These are phyloP conservation scores for Rhodofomes roseus DNA, from an alignment of 1,284 basidiomycete species.

Conservation along the genomic window DNA sequence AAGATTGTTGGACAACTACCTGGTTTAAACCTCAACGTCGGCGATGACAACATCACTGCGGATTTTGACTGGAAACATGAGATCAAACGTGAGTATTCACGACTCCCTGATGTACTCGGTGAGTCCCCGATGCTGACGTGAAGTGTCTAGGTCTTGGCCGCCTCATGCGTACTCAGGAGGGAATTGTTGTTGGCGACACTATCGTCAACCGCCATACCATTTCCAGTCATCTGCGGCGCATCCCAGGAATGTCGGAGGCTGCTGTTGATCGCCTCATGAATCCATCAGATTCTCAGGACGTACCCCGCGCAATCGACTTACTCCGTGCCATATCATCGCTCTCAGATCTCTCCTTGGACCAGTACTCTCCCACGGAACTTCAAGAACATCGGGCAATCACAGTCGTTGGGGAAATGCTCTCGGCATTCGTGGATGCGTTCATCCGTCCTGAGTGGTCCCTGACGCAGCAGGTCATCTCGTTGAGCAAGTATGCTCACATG, in stretches of 20 bases:
- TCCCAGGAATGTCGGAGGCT: not conserved
- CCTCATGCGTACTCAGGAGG: conserved; percentile 9
- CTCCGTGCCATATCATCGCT: not conserved
- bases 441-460: conserved; percentile 6
- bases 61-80: conserved; percentile 23
- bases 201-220: conserved; percentile 7
- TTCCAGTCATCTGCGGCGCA: not conserved
- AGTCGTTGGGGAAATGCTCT: conserved; percentile 7
- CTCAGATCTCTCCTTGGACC: not conserved
- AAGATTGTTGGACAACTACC: conserved; percentile 10
- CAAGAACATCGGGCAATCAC: conserved; percentile 4
- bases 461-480: conserved; percentile 4
- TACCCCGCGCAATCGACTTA: conserved; percentile 12
- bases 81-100: conserved; percentile 18
- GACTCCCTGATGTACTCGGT: not conserved
- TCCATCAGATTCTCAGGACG: conserved; percentile 14
- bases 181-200: conserved; percentile 4
- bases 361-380: not conserved
- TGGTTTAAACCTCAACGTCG: conserved; percentile 19
- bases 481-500: conserved; percentile 13
- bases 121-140: no score
- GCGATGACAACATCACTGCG: conserved; percentile 12
- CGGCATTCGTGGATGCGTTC: conserved; percentile 12
- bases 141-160: no score
- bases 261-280: conserved; percentile 8